Conservation (phyloP, 331 rosid genomes). For the Telfairia occidentalis region DNA sequence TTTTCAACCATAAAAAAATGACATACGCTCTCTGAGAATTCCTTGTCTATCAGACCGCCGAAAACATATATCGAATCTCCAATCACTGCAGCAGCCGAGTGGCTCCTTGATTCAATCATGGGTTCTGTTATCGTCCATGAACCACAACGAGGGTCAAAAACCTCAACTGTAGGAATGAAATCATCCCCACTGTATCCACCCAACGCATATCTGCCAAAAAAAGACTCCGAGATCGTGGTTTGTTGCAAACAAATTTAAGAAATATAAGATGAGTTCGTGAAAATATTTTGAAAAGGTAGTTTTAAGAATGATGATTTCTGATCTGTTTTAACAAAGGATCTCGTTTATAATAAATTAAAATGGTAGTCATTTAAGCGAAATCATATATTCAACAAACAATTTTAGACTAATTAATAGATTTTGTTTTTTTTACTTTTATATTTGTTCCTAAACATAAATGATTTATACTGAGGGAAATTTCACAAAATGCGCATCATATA, state of each 20-base stretch:
- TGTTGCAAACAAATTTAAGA: not conserved
- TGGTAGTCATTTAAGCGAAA: not conserved
- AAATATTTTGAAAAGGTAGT: not conserved
- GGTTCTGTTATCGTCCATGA: conserved; percentile 25
- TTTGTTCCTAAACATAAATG: not conserved
- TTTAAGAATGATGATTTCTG: not conserved
- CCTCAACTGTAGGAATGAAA: conserved; percentile 29
- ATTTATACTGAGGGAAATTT: not conserved
- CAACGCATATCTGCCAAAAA: conserved; percentile 25
- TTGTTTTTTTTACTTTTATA: too few relatives aligned
- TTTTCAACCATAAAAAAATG: not conserved
- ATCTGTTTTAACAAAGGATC: not conserved
- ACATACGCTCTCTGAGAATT: conserved; percentile 24
- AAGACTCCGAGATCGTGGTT: not conserved
- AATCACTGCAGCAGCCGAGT: conserved; percentile 17
- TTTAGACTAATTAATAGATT: not conserved
- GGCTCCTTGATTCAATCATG: conserved; percentile 24
- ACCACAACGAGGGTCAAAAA: conserved; percentile 30
- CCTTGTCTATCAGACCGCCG: conserved; percentile 21
- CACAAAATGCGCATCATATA: not conserved
- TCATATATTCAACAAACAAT: not conserved
- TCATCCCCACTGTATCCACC: conserved; percentile 30
- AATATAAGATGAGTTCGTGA: not conserved
- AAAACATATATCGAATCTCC: conserved; percentile 30
- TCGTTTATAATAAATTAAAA: not conserved